phyloP scores from a whole-genome alignment of 1,284 basidiomycete genomes.

The Boletus smithii region DNA sequence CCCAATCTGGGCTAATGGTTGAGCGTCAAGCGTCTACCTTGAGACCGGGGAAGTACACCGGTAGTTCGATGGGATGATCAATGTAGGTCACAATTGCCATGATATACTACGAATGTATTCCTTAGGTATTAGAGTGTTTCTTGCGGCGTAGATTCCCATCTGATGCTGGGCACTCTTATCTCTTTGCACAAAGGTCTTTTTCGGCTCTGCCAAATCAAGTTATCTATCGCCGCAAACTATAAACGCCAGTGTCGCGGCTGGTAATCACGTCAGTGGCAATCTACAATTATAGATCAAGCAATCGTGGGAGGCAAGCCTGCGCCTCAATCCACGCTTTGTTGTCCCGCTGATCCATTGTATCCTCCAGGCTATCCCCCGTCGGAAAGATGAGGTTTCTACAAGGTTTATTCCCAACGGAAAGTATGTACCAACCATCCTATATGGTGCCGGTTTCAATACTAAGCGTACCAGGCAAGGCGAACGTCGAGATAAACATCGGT shows the following conservation, averaged over 20 bases:
- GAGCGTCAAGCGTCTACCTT: too few species aligned
- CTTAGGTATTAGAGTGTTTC: too few species aligned
- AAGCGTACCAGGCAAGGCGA: conserved; percentile 1
- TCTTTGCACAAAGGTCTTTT: background rate
- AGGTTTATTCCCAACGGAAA: background rate
- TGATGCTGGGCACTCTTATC: too few species aligned
- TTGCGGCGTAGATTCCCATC: too few species aligned
- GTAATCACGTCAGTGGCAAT: background rate
- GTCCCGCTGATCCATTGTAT: background rate
- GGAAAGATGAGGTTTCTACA: conserved; percentile 4
- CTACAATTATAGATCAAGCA: too few species aligned
- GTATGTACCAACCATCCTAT: conserved; percentile 1
- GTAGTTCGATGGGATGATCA: too few species aligned
- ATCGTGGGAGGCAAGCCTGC: conserved; percentile 3
- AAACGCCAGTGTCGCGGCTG: too few species aligned
- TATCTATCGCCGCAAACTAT: too few species aligned
- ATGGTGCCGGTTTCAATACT: background rate
- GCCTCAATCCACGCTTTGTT: conserved; percentile 2
- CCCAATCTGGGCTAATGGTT: too few species aligned
- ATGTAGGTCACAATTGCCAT: too few species aligned
- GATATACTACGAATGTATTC: too few species aligned
- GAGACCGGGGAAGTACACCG: too few species aligned
- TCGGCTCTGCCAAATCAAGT: background rate
- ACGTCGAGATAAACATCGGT: conserved; percentile 2
- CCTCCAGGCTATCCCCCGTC: background rate